Base-by-base conservation (phyloP, 805 yeast species). In the Yueomyces sp. region DNA sequence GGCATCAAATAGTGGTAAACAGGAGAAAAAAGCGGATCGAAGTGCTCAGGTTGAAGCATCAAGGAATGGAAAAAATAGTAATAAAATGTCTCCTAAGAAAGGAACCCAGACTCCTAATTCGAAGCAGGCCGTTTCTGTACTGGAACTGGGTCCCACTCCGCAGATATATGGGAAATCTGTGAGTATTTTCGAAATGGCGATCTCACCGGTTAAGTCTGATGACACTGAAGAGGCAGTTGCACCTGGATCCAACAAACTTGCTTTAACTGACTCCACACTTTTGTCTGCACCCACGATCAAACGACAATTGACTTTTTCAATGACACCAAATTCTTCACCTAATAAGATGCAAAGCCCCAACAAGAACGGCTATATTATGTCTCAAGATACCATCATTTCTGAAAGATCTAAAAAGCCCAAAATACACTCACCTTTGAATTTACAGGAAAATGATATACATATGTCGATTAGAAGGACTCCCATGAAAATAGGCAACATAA, bases 61-160 rank as follows among this genome's bases (percentile, higher is more conserved):
- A 26, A 36, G 37, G 19, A 7, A 8, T 4, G 27, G 34, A n/a
- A 4, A 32, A 28, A 26, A 12, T n/a, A 27, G 19, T 9, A 28
- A 27, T 11, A 19, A 26, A 3, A 30, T 28, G 34, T 4, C 11
- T 28, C 27, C 11, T 34, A 5, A 28, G 3, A 40, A 51, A 31
- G 50, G 51, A 41, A 51, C 57, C 3, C 52, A 57, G 5, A 55
- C 60, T 7, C 37, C 45, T 3, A 33, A 32, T 2, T 40, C 48
- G 5, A 39, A 40, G 8, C 42, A 38, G 39, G 31, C 26, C 11
- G 28, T 26, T 11, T 34, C 37, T 5, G n/a, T n/a, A 40, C 41
- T 53, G 0, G 82, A 77, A 47, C 56, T 85, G 9, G 94, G 94
- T 0, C 95, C 95, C 1, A 85, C 95, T 0, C 95, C 95, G 0